Evolutionary conservation across 179 eudicot genomes (phyloP), one percentile per base, ranked within the genome.

Genomic region (Pouteria campechiana): DNA sequence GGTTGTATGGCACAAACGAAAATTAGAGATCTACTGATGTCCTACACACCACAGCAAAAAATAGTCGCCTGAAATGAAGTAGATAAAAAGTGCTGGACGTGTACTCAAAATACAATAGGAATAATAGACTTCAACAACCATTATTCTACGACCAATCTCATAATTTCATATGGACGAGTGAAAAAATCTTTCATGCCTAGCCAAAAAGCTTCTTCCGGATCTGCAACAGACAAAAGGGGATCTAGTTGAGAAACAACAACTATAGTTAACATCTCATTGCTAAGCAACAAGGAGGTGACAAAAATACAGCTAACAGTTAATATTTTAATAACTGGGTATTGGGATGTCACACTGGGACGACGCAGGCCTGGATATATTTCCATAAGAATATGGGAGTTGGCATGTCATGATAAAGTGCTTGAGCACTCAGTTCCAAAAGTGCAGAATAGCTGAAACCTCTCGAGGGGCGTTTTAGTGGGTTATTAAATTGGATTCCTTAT

Each of bases 201-300:
- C 67, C 72, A 62, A 73, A 81, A 14, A 78, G 74, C 48, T 36
- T 46, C 74, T 72, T 81, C 69, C 93, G 93, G 52, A 85, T 85
- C 95, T 85, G 81, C 69, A 68, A 36, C 28, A 42, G 12, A 9
- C 7, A 45, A 18, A 40, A 21, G 35, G 25, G 6, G 12, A 38
- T 24, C 19, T 0, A 7, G 8, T 11, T 8, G 17, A 7, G 17
- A 40, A 4, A 7, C 10, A 25, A 17, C 17, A n/a, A n/a, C n/a
- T n/a, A n/a, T n/a, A n/a, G n/a, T n/a, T n/a, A n/a, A n/a, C n/a
- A n/a, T n/a, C n/a, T n/a, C n/a, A n/a, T n/a, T n/a, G n/a, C n/a
- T 5, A 28, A 23, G 21, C 8, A 11, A 7, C 19, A 19, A 8
- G 5, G 10, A 39, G 18, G 17, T 34, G 29, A 12, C 12, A 10